Evolutionary conservation across 1,139 yeast genomes (phyloP), one percentile per base, ranked within the genome.

Genomic region (Protomyces arabidopsidicola): DNA sequence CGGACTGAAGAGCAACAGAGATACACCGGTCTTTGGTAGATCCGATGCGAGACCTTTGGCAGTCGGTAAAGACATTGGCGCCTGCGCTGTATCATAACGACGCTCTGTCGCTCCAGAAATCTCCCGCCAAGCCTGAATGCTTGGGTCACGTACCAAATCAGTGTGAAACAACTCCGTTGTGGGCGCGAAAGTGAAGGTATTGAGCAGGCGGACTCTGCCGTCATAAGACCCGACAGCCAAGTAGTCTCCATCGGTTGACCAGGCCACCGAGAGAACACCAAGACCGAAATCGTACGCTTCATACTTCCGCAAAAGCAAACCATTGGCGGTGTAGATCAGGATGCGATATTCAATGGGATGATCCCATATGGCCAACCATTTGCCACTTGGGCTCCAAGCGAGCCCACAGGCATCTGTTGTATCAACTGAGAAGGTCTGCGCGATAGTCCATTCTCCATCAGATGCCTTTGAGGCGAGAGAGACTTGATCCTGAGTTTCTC

Each of bases 331-430:
- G 52, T 62, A 69, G 6, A 69, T 48, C 31, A 63, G 62, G n/a
- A 69, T 66, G 22, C 61, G 60, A 42, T 65, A 65, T 16, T 66
- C 67, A 5, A 68, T 63, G 36, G 51, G 31, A 14, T 57, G 53
- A 42, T 69, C 71, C 52, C 63, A 65, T 5, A 61, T 69, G 9
- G 69, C 71, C 12, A 69, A 50, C 69, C 70, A 68, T 8, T 63
- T 55, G 12, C 71, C 71, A 50, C 67, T 68, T 9, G 69, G 68
- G 34, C 71, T 69, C 70, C 71, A 69, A 8, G 55, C 53, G 36
- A 67, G 59, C 2, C 68, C 69, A 34, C 64, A 62, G 10, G 68
- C 69, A 52, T 69, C 68, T n/a, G 64, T 42, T 2, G 67, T 62
- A 5, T 67, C 60, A 12, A 55, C 24, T 10, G 62, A 52, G 42